Evolutionary conservation across 257 asterid genomes (phyloP).

Genomic region (Leonotis leonurus): DNA sequence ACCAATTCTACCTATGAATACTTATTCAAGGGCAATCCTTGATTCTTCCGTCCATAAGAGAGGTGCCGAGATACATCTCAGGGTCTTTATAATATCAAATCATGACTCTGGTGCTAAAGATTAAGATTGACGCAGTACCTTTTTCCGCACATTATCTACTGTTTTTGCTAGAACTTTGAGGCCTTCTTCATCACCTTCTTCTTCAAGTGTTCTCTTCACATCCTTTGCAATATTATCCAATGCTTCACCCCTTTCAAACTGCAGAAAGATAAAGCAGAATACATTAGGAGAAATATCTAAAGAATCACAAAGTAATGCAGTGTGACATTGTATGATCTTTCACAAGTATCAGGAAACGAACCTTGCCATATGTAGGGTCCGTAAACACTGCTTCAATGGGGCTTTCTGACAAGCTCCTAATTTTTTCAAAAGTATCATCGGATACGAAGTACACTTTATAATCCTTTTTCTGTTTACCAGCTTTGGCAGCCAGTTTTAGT

Average conservation of each 20-base stretch:
- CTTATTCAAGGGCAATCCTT: neutral
- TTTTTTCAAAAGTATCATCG: constrained; percentile 58
- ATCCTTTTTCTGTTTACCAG: constrained; percentile 77
- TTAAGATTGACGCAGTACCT: constrained; percentile 39
- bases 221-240: constrained; percentile 73
- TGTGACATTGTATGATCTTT: neutral
- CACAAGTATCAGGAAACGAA: constrained; percentile 17
- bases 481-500: constrained; percentile 75
- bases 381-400: constrained; percentile 86
- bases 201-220: constrained; percentile 62
- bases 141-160: constrained; percentile 79
- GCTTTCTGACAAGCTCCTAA: constrained; percentile 69
- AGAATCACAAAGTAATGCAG: neutral
- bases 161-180: constrained; percentile 69
- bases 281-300: constrained; percentile 10
- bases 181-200: constrained; percentile 82
- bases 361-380: constrained; percentile 95
- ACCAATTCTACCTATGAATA: neutral
- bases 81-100: constrained; percentile 1
- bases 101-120: neutral
- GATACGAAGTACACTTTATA: constrained; percentile 76
- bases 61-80: neutral
- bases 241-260: constrained; percentile 97
- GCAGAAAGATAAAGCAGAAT: constrained; percentile 19
- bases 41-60: neutral